phyloP scores from a whole-genome alignment of 2,329 filamentous ascomycete species.

The Colletotrichum cereale region DNA sequence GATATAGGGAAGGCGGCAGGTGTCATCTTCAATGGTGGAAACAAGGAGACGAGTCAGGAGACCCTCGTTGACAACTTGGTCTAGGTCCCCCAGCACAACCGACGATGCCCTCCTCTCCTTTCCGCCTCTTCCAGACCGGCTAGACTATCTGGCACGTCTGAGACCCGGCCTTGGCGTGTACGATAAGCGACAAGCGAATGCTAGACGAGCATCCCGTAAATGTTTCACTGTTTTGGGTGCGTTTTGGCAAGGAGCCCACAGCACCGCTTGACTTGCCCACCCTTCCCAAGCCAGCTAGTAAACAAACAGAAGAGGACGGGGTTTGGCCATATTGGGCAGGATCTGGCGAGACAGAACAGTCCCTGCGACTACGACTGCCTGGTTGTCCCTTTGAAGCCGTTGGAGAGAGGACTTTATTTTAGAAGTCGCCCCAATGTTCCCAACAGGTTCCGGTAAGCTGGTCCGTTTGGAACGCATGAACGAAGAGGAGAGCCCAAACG shows the following conservation, averaged over 20 bases:
- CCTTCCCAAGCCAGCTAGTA: slow-evolving; percentile 21
- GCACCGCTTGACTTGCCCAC: slow-evolving; percentile 12
- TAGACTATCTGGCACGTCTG: slow-evolving; percentile 29
- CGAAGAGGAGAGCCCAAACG: slow-evolving; percentile 8
- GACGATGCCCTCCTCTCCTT: slow-evolving; percentile 2
- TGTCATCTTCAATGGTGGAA: slow-evolving; percentile 17
- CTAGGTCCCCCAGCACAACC: neutral
- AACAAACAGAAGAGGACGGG: slow-evolving; percentile 13
- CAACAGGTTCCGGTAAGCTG: neutral
- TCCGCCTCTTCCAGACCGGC: slow-evolving; percentile 18
- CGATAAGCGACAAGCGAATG: slow-evolving; percentile 32
- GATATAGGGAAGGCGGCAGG: slow-evolving; percentile 21
- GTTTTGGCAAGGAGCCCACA: slow-evolving; percentile 27
- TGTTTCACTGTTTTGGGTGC: slow-evolving; percentile 38
- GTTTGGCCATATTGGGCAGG: slow-evolving; percentile 8
- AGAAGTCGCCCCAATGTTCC: slow-evolving; percentile 15
- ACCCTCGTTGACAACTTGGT: neutral
- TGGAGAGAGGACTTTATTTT: slow-evolving; percentile 13
- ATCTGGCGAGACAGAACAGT: slow-evolving; percentile 9
- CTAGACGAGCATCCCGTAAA: slow-evolving; percentile 11
- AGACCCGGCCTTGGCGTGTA: slow-evolving; percentile 31
- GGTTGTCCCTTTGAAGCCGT: slow-evolving; percentile 6
- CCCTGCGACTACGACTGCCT: slow-evolving; percentile 8
- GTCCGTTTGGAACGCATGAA: slow-evolving; percentile 25
- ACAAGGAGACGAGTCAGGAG: slow-evolving; percentile 30